These are phyloP conservation scores for Candida sphagnicola DNA, from an alignment of 805 yeast genomes.

Conservation along the genomic window DNA sequence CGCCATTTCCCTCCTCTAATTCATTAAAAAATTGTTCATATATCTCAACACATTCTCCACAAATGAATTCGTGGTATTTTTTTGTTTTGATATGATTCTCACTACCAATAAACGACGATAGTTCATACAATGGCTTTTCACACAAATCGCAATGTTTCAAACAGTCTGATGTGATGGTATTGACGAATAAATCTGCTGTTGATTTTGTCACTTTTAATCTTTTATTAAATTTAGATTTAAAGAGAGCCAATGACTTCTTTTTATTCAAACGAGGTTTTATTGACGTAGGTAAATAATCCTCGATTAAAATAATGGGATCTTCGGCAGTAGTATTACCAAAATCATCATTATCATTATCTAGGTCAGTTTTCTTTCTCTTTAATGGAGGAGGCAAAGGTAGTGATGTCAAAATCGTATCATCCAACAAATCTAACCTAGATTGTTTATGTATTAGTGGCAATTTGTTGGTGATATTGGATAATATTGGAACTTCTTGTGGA, in stretches of 20 bases:
- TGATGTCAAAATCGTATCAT: slow-evolving; percentile 45
- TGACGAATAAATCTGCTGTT: background rate
- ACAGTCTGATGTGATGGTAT: slow-evolving; percentile 15
- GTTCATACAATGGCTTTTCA: slow-evolving; percentile 64
- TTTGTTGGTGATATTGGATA: slow-evolving; percentile 2
- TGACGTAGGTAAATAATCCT: slow-evolving; percentile 44
- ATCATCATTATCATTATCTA: background rate
- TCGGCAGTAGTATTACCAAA: slow-evolving; percentile 9
- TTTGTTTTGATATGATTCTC: slow-evolving; percentile 10
- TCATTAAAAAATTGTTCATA: slow-evolving; percentile 52
- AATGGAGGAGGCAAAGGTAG: slow-evolving; percentile 52
- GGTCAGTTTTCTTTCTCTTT: background rate
- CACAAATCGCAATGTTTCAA: slow-evolving; percentile 62
- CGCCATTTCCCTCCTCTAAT: slow-evolving; percentile 5
- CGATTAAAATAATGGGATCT: slow-evolving; percentile 48
- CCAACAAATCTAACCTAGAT: slow-evolving; percentile 46
- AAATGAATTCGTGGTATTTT: slow-evolving; percentile 51
- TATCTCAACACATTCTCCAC: slow-evolving; percentile 57
- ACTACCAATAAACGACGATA: slow-evolving; percentile 36
- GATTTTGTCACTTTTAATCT: background rate
- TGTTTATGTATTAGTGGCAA: slow-evolving; percentile 18
- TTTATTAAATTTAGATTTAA: slow-evolving; percentile 20
- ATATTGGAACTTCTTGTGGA: background rate
- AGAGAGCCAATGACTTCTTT: slow-evolving; percentile 35
- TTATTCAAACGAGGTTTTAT: slow-evolving; percentile 15